Evolutionary conservation across 2,329 filamentous ascomycete species (phyloP), one percentile per base, ranked within the genome.

Genomic region (Xylaria arbuscula): DNA sequence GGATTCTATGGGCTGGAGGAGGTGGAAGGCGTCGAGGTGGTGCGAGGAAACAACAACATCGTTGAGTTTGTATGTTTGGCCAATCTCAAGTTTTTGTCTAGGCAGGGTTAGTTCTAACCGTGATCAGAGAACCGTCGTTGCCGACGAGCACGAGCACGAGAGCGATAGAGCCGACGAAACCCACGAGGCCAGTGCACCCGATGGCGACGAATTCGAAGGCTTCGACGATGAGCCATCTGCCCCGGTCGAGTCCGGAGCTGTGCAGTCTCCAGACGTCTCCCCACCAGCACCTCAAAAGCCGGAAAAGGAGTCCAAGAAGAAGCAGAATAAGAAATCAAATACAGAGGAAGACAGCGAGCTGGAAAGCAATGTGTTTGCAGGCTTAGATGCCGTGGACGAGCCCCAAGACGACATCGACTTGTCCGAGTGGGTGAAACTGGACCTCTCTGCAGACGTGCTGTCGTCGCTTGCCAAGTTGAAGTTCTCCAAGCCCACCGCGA

Each of bases 1-100:
- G 96, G 96, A 0, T 98, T 99, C 79, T 97, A 91, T 75, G 94
- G 93, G 0, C 82, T 99, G 1, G 94, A 99, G 76, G 94, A 98
- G 76, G 91, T 98, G 55, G 93, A 97, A 17, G 93, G 93, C 60
- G 93, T 99, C 1, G 92, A 97, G 36, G 86, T 99, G n/a, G 83
- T 97, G 50, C 88, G 86, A 70, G 85, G 90, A 36, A 89, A 89
- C 8, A 81, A 85, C 55, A 77, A 78, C 61, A 85, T 82, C 6
- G 80, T 90, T 34, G 83, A 86, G 75, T 90, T 91, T 79, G 81
- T 90, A 73, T 64, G 81, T 77, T 10, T 5, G 42, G 10, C 13
- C 38, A 11, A n/a, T 19, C 8, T 34, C 3, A 4, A 2, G 17
- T 28, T 5, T 28, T 59, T 19, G 3, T 50, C 32, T 40, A n/a